A percentile compares a stretch with the other conserved stretches of the same genome.
phyloP scores from a whole-genome alignment of 2,329 filamentous ascomycete species.

The Monosporascus sp. region DNA sequence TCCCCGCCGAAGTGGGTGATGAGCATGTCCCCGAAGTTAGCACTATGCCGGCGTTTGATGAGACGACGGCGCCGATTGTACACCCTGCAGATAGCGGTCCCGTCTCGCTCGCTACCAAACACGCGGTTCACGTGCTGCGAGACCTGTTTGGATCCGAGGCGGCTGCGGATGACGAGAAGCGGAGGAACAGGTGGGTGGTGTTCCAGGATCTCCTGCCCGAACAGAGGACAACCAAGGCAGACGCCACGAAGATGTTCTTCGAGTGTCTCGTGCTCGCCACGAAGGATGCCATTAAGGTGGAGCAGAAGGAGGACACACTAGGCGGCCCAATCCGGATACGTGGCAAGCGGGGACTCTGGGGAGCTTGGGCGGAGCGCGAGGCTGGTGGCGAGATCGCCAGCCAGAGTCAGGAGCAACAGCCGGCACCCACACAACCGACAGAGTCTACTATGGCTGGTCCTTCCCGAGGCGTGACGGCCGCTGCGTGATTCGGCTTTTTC shows the following conservation, averaged over 20 bases:
- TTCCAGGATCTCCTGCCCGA: slow-evolving; percentile 93
- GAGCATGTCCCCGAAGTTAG: slow-evolving; percentile 39
- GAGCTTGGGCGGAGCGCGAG: slow-evolving; percentile 83
- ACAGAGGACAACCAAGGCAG: slow-evolving; percentile 71
- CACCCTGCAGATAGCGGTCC: slow-evolving; percentile 81
- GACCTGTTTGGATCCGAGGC: slow-evolving; percentile 77
- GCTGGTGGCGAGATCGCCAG: slow-evolving; percentile 58
- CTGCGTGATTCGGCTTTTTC: slow-evolving; percentile 16
- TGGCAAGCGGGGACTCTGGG: slow-evolving; percentile 95
- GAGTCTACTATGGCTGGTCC: slow-evolving; percentile 29
- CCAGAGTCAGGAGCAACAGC: slow-evolving; percentile 38
- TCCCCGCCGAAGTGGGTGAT: slow-evolving; percentile 53
- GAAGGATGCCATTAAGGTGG: slow-evolving; percentile 96
- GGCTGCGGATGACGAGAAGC: slow-evolving; percentile 63
- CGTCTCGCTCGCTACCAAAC: slow-evolving; percentile 86
- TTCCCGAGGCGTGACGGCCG: slow-evolving; percentile 25
- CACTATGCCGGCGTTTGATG: slow-evolving; percentile 65
- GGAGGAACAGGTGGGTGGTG: slow-evolving; percentile 71
- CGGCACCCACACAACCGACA: slow-evolving; percentile 23
- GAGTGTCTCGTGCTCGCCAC: slow-evolving; percentile 93
- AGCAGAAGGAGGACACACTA: slow-evolving; percentile 69
- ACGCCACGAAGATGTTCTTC: slow-evolving; percentile 99
- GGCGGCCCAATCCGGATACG: slow-evolving; percentile 78
- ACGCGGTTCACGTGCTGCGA: slow-evolving; percentile 89
- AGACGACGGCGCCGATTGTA: slow-evolving; percentile 68